Conservation (phyloP, 75 land plant species). For the Sequoiadendron giganteum region DNA sequence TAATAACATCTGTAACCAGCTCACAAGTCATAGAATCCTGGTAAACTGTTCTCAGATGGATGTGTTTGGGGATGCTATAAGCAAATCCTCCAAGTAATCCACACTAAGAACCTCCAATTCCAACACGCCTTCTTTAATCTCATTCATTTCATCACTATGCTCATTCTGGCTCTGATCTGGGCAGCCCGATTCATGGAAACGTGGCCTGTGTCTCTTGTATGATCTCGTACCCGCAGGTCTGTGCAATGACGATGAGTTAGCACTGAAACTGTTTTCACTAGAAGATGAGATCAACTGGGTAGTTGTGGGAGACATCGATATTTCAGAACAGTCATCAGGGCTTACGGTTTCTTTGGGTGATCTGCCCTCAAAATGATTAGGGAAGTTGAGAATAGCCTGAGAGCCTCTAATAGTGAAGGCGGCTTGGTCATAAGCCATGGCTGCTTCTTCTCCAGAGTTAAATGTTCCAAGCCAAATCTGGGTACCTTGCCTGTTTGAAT, state of each 20-base stretch:
- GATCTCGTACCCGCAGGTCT: background rate
- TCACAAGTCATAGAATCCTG: too few relatives aligned
- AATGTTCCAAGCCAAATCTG: conserved; percentile 50
- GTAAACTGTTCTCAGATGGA: too few relatives aligned
- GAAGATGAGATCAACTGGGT: background rate
- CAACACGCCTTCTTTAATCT: too few relatives aligned
- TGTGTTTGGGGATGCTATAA: too few relatives aligned
- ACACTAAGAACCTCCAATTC: too few relatives aligned
- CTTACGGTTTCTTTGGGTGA: background rate
- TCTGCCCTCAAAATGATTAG: background rate
- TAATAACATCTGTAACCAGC: too few relatives aligned
- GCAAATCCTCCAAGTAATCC: too few relatives aligned
- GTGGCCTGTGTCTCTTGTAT: too few relatives aligned
- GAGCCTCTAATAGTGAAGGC: conserved; percentile 56
- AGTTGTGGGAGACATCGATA: background rate
- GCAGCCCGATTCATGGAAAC: too few relatives aligned
- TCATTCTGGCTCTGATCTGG: too few relatives aligned
- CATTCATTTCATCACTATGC: too few relatives aligned
- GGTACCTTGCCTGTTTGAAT: conserved; percentile 27
- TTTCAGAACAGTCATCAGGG: background rate
- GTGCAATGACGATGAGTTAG: background rate
- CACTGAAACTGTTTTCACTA: background rate
- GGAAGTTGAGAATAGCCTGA: conserved; percentile 49
- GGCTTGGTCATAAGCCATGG: conserved; percentile 61
- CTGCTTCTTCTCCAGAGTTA: conserved; percentile 46